A percentile compares a stretch with the other conserved stretches of the same genome.
These are phyloP conservation scores for Isabelozyma rhagii DNA, from an alignment of 805 yeast species.

Conservation along the genomic window DNA sequence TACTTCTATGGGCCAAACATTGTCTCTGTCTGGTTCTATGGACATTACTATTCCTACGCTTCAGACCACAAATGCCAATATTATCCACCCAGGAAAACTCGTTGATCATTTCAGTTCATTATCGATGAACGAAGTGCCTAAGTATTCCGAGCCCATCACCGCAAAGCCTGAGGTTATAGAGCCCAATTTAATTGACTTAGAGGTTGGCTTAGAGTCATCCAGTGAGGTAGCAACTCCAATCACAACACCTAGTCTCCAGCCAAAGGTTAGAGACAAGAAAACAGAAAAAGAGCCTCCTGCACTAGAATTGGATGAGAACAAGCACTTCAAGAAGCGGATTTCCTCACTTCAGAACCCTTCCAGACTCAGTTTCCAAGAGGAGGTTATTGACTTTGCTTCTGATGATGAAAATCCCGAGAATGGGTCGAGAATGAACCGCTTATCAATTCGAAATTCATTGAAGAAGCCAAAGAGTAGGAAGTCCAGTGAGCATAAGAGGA, in stretches of 20 bases:
- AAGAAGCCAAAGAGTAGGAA: constrained; percentile 26
- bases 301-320: constrained; percentile 17
- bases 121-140: background rate
- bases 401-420: constrained; percentile 41
- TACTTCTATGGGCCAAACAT: background rate
- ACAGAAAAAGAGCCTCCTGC: constrained; percentile 13
- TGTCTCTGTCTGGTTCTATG: constrained; percentile 1
- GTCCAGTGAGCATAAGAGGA: constrained; percentile 27
- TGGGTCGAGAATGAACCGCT: constrained; percentile 34
- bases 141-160: background rate
- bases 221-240: constrained; percentile 15
- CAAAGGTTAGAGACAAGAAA: constrained; percentile 5
- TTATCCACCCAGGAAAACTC: background rate
- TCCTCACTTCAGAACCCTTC: constrained; percentile 25
- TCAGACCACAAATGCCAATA: background rate
- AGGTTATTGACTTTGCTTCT: constrained; percentile 44
- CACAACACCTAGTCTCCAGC: constrained; percentile 14
- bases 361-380: constrained; percentile 35
- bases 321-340: constrained; percentile 30
- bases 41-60: background rate
- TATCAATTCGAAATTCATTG: constrained; percentile 38
- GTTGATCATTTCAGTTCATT: background rate
- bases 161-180: constrained; percentile 5
- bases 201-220: constrained; percentile 28
- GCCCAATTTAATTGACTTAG: constrained; percentile 33